Evolutionary conservation across 1,139 yeast genomes (phyloP), one percentile per base, ranked within the genome.

Genomic region (Yamadazyma sp.): DNA sequence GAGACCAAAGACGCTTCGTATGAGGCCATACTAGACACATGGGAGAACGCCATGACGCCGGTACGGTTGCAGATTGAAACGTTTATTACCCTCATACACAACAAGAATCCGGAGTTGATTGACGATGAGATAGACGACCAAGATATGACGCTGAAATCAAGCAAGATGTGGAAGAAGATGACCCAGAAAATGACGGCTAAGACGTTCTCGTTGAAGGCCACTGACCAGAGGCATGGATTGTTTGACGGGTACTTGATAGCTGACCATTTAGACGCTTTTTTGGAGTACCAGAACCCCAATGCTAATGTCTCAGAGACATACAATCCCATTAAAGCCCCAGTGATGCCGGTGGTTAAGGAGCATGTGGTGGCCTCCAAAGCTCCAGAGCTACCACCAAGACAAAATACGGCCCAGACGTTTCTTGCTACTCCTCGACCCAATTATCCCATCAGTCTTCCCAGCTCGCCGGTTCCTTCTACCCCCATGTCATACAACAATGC

Each of bases 31-130:
- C 43, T 53, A 1, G 57, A 54, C 11, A 44, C 54, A 20, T 72
- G 76, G 76, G 73, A 70, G 36, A 37, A 47, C 6, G 44, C 55
- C 10, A 50, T 52, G 38, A 65, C 63, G 13, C 62, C 64, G 1
- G 59, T 57, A 20, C 57, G 63, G 48, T 49, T 52, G 32, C 70
- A 66, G 36, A 52, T 74, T 12, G 76, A 70, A 39, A 60, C 72
- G 0, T 56, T 72, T 31, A 52, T 67, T 4, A 43, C 53, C 9
- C 47, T 59, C 4, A 54, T 67, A 6, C 56, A 55, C 41, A 46
- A 57, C 23, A 64, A 60, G 34, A 57, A 62, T n/a, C 67, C 70
- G 0, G 66, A 62, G 6, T 45, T 59, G 12, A 30, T 62, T 3
- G 60, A 66, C 34, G 37, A 51, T 29, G 70, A 64, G 26, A 60